phyloP scores from a whole-genome alignment of 371 early-diverging fungal species.

The Cokeromyces recurvatus region DNA sequence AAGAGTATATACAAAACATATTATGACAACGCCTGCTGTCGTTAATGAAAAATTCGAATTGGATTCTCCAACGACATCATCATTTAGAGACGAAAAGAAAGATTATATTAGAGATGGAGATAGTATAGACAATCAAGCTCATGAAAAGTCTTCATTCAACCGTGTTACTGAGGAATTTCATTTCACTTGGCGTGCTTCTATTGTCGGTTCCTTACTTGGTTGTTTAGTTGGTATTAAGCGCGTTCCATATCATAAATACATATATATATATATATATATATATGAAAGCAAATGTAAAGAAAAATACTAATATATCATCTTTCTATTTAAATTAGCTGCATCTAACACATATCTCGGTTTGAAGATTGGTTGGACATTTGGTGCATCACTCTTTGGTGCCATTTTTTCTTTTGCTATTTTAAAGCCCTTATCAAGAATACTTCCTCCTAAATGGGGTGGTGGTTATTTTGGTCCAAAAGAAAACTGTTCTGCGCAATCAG shows the following conservation, averaged over 20 bases:
- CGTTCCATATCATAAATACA: too few species aligned
- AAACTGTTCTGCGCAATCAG: constrained; percentile 64
- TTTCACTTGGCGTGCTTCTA: constrained; percentile 59
- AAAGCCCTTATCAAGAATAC: constrained; percentile 50
- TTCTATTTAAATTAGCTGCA: constrained; percentile 37
- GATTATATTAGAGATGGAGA: constrained; percentile 2
- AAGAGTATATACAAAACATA: too few species aligned
- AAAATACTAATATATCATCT: background rate
- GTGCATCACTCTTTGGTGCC: constrained; percentile 67
- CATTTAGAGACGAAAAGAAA: constrained; percentile 8
- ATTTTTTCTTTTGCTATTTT: constrained; percentile 67
- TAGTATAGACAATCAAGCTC: too few species aligned
- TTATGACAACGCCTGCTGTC: too few species aligned
- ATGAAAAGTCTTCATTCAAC: too few species aligned
- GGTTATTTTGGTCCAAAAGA: constrained; percentile 68
- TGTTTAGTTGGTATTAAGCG: constrained; percentile 62
- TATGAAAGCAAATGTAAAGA: too few species aligned
- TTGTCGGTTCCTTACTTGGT: constrained; percentile 66
- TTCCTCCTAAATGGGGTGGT: constrained; percentile 50
- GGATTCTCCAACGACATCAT: constrained; percentile 1
- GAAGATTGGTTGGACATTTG: constrained; percentile 71
- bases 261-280: too few species aligned
- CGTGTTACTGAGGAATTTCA: constrained; percentile 30
- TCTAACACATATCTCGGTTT: constrained; percentile 73
- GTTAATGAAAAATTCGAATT: constrained; percentile 10